phyloP scores from a whole-genome alignment of 441 rosid species.

The Manihot esculenta region DNA sequence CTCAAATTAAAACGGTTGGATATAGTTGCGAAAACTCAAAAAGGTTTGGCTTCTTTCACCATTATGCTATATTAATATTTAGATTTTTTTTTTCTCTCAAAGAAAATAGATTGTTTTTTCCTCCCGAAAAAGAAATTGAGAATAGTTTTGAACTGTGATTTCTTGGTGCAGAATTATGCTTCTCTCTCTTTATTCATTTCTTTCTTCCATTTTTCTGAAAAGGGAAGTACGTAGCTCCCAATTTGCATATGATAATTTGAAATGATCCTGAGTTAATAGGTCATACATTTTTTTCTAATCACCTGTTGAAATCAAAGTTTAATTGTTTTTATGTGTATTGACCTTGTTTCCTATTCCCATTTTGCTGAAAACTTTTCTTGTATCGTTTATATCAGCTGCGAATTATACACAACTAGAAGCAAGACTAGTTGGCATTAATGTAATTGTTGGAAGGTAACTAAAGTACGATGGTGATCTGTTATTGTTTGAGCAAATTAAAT shows the following conservation, averaged over 20 bases:
- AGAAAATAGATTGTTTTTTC: no score
- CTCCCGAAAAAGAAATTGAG: no score
- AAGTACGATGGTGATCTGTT: constrained; percentile 13
- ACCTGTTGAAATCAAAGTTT: neutral
- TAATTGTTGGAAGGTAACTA: constrained; percentile 70
- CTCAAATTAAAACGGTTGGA: no score
- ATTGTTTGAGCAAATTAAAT: constrained; percentile 9
- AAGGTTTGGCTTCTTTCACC: no score
- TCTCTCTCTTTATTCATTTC: neutral
- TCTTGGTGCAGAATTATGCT: neutral
- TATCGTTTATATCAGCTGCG: constrained; percentile 38
- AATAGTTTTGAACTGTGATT: neutral
- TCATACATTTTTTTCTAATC: neutral
- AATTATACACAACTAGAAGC: constrained; percentile 53
- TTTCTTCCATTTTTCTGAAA: neutral
- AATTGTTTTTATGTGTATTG: neutral
- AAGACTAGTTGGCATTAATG: constrained; percentile 74
- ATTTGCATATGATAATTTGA: neutral
- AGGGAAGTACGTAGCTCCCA: neutral
- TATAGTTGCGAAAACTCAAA: no score
- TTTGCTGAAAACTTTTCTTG: neutral
- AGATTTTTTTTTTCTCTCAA: no score
- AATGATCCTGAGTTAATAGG: neutral
- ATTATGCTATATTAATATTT: no score
- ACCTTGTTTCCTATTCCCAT: neutral